Evolutionary conservation across 179 eudicot genomes (phyloP).

Genomic region (Beta corolliflora): DNA sequence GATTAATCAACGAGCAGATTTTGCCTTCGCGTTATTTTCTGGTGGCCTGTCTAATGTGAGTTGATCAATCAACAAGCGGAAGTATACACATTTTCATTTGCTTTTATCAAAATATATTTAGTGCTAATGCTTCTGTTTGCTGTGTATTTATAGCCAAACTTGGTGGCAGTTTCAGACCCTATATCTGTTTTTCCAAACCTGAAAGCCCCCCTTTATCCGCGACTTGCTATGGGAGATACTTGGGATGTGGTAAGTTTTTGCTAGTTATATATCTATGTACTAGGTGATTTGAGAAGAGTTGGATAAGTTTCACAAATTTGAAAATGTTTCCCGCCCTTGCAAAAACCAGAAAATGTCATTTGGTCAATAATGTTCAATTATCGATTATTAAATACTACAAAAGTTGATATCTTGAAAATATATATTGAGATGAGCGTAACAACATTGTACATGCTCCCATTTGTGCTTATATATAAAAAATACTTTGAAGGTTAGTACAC

Average conservation of each 20-base stretch:
- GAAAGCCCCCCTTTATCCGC: constrained; percentile 82
- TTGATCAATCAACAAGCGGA: background rate
- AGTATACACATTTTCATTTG: background rate
- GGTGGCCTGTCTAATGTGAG: constrained; percentile 57
- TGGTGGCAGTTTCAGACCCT: constrained; percentile 68
- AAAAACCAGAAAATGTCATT: too few species aligned
- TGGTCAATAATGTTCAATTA: too few species aligned
- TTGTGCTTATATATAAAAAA: too few species aligned
- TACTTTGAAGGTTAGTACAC: too few species aligned
- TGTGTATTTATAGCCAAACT: constrained; percentile 54
- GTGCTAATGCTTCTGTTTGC: background rate
- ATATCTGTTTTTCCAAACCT: constrained; percentile 64
- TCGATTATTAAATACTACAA: too few species aligned
- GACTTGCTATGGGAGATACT: constrained; percentile 78
- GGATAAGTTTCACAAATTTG: too few species aligned
- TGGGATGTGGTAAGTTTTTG: constrained; percentile 78
- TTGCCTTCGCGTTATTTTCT: constrained; percentile 66
- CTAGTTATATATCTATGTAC: background rate
- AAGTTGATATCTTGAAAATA: too few species aligned
- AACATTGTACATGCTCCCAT: too few species aligned
- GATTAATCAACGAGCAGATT: constrained; percentile 79
- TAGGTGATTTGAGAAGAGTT: background rate
- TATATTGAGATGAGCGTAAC: too few species aligned
- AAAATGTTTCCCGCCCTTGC: too few species aligned
- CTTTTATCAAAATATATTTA: background rate